Base-by-base conservation (phyloP, 2,329 filamentous ascomycete species). In the Aspergillus sp. region DNA sequence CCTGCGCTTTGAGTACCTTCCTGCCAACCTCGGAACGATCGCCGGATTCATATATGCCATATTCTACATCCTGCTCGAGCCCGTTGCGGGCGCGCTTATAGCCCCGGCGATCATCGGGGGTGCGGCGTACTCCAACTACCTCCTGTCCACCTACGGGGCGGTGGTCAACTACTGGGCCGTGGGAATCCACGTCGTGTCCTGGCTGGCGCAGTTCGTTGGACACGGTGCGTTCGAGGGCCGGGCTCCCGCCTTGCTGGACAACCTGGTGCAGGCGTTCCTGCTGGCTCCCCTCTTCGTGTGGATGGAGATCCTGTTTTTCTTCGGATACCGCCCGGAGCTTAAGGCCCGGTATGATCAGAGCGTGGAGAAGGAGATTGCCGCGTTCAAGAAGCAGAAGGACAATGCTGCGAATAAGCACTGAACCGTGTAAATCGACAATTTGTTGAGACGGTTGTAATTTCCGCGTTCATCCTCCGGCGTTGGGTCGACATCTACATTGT, bases 231-330 rank as follows among this genome's bases (percentile, higher is more conserved):
- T 86, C 48, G 91, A 96, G 62, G 78, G 83, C 13, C 77, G 89
- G 32, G 85, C 88, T 2, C 91, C 89, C 5, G 89, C 88, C 4
- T 65, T 96, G 42, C 66, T 96, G 29, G 88, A 96, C 63, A 96
- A 95, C 52, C 64, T 96, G 26, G 71, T 93, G 29, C 91, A 96
- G 63, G 88, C 91, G 16, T 61, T 96, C 43, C 89, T 96, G 52
- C 71, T 96, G 15, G 91, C 91, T 0, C 91, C 91, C 6, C 81
- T 98, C 52, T 98, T 96, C 49, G 89, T 96, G 37, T 98, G 91
- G 84, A 81, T 98, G 49, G 88, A 96, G 66, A 64, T 93, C 15
- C 71, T 98, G 15, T 98, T 98, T 68, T 78, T 72, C 51, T 74
- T 93, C 31, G 91, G 91, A 30, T 98, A 96, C 62, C 76, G 91